Conservation (phyloP, 2,329 filamentous ascomycete species). For the Cladosporium sp. region DNA sequence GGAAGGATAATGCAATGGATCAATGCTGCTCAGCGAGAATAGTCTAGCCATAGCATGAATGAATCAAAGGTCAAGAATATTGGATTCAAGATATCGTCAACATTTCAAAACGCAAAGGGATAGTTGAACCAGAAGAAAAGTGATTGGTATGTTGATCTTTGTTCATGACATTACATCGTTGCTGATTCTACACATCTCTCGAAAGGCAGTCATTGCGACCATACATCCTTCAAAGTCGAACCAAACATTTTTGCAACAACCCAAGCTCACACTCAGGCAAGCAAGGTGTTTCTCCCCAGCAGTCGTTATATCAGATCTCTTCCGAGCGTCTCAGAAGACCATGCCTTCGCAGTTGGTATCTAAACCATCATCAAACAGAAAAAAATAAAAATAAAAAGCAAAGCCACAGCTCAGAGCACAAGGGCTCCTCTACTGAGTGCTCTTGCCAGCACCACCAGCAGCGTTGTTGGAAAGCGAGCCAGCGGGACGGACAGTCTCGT, state of each 20-base stretch:
- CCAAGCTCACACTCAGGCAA: background rate
- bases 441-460: conserved; percentile 24
- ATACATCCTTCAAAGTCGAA: background rate
- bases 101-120: background rate
- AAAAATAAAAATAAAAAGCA: background rate
- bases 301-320: background rate
- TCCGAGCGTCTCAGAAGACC: background rate
- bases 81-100: background rate
- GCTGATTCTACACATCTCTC: conserved; percentile 7
- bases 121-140: background rate
- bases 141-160: background rate
- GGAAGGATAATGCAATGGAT: too few species aligned
- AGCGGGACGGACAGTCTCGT: conserved; percentile 32
- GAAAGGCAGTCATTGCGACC: background rate
- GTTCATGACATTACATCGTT: conserved; percentile 21
- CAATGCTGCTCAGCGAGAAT: background rate
- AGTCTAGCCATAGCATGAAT: background rate
- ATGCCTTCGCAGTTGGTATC: conserved; percentile 1
- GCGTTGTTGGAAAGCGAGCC: conserved; percentile 20
- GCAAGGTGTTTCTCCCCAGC: background rate
- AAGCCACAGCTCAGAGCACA: background rate
- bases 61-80: background rate
- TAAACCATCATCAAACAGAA: background rate
- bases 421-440: conserved; percentile 14
- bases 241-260: background rate